Base-by-base conservation (phyloP, 495 filamentous ascomycete species). In the Aspergillus homomorphus region DNA sequence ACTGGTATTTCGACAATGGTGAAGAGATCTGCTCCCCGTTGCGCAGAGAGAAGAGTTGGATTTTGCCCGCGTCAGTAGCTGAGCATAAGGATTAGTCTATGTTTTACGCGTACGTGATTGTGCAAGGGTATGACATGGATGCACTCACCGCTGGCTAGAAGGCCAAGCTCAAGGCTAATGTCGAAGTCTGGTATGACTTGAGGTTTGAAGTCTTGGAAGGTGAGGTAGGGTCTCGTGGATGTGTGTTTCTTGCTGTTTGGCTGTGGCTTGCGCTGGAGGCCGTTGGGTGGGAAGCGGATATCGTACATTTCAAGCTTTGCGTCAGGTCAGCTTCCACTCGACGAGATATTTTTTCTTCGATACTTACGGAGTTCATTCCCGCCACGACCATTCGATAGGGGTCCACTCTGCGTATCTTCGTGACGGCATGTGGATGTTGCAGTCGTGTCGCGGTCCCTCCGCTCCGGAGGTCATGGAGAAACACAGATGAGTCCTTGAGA, bases 231-330 rank as follows among this genome's bases (percentile, higher is more conserved):
- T 38, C 57, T 66, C 1, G 69, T 76, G 2, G 71, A 72, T 12
- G 63, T 70, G 28, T 72, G 66, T 0, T 59, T 52, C 20, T 53
- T 59, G 45, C 58, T 54, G 20, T 64, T 65, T 16, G 68, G 66
- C n/a, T 68, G 66, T 14, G 69, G 68, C 28, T 66, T 68, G 15
- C 51, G 61, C 43, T 74, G 70, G 10, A 69, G 45, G 41, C 66
- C 67, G 38, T 71, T 69, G 12, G 66, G 58, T 0, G 71, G 64
- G 54, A 66, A 77, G 21, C 76, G 75, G n/a, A 79, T 62, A 52
- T 79, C 76, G 56, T 77, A 77, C 69, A 77, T 77, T 63, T 72
- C 62, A n/a, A 77, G 64, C 76, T 78, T 51, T 8, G 22, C 21
- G 14, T 51, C 14, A 38, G 6, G 48, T 57, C 30, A 26, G 24